Conservation (phyloP, 2,329 filamentous ascomycete genomes). For the Corniculantispora saksenae region DNA sequence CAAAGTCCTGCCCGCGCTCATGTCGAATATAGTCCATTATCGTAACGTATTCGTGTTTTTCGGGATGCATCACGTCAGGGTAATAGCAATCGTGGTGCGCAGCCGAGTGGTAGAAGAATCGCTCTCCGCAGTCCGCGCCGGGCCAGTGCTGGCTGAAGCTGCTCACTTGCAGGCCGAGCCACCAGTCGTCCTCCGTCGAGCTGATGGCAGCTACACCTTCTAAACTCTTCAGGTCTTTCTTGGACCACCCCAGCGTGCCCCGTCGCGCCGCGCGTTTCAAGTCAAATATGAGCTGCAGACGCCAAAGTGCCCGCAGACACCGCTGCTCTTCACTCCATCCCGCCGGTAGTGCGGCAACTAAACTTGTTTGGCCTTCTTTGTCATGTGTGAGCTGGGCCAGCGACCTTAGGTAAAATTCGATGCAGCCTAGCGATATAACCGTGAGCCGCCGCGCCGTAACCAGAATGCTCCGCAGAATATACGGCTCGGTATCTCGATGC, state of each 20-base stretch:
- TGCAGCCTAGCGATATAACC: background rate
- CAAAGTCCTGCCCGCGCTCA: background rate
- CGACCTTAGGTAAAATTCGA: background rate
- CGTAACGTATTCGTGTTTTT: slow-evolving; percentile 13
- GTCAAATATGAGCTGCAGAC: slow-evolving; percentile 11
- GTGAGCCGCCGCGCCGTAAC: slow-evolving; percentile 8
- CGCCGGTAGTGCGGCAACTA: background rate
- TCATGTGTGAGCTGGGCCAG: background rate
- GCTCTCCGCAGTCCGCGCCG: slow-evolving; percentile 4
- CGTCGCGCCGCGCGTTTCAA: slow-evolving; percentile 9
- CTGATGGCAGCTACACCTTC: slow-evolving; percentile 6
- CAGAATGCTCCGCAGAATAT: slow-evolving; percentile 6
- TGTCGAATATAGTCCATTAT: slow-evolving; percentile 3
- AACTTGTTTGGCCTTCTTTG: background rate
- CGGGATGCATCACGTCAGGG: slow-evolving; percentile 14
- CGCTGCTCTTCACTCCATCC: slow-evolving; percentile 15
- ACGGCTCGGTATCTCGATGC: background rate
- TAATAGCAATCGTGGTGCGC: slow-evolving; percentile 18
- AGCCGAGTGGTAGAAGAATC: slow-evolving; percentile 17
- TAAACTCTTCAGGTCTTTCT: slow-evolving; percentile 1
- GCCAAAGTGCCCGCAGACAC: slow-evolving; percentile 9
- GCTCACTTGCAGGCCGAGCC: slow-evolving; percentile 15
- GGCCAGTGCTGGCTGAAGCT: slow-evolving; percentile 19
- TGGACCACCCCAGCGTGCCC: slow-evolving; percentile 8
- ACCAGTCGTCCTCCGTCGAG: slow-evolving; percentile 15